Conservation (phyloP, 83 land plant genomes). For the Picea abies region DNA sequence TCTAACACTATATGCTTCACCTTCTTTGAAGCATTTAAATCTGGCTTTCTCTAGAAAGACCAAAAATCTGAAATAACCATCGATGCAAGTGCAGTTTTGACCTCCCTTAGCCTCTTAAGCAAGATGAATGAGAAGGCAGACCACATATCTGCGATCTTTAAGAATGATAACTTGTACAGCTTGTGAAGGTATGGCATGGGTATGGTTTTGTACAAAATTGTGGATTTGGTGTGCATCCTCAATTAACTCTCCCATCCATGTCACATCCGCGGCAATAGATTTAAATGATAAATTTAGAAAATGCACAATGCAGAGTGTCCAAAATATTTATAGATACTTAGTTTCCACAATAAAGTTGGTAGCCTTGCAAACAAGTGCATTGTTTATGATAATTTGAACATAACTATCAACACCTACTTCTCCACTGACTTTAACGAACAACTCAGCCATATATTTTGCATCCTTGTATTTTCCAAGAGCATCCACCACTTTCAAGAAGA, state of each 20-base stretch:
- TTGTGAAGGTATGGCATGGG: not conserved
- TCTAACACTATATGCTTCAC: not conserved
- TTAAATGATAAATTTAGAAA: too few species aligned
- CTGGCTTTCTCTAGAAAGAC: not conserved
- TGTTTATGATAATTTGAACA: not conserved
- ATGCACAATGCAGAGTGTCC: not conserved
- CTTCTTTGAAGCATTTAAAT: not conserved
- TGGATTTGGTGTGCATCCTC: not conserved
- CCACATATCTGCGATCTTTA: not conserved
- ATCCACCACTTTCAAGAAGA: not conserved
- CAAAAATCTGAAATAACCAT: not conserved
- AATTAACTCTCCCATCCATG: conserved; percentile 4
- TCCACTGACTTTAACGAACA: not conserved
- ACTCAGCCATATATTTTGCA: not conserved
- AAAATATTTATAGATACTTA: not conserved
- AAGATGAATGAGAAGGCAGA: not conserved
- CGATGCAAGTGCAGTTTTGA: not conserved
- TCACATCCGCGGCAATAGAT: not conserved
- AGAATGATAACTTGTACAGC: not conserved
- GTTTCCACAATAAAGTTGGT: not conserved
- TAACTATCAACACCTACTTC: not conserved
- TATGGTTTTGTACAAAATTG: not conserved
- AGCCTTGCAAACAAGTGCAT: not conserved
- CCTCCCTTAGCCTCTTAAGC: not conserved
- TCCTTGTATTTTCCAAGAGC: not conserved